Evolutionary conservation across 2,329 filamentous ascomycete species (phyloP).

Genomic region (Anisogramma anomala): DNA sequence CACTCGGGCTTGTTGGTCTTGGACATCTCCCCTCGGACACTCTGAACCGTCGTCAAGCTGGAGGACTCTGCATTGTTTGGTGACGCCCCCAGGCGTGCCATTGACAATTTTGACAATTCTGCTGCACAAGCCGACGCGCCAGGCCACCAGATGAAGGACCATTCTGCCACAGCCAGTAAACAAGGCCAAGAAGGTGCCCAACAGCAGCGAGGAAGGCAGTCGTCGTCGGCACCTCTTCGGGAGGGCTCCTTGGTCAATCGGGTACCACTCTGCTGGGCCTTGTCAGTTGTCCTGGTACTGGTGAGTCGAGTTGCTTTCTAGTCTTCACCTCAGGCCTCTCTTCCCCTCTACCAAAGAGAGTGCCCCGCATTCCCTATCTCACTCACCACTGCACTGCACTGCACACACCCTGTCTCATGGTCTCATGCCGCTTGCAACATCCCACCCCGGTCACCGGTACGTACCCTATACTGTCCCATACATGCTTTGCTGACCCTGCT

Average conservation of each 20-base stretch:
- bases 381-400: constrained; percentile 8
- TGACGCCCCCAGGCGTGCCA: constrained; percentile 21
- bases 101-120: constrained; percentile 18
- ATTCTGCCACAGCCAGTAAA: not conserved
- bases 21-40: too few species aligned
- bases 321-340: too few species aligned
- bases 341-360: constrained; percentile 9
- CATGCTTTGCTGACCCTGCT: constrained; percentile 22
- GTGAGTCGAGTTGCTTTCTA: constrained; percentile 22
- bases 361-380: constrained; percentile 15
- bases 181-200: constrained; percentile 14
- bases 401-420: not conserved
- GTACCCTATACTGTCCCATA: not conserved
- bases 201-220: constrained; percentile 1
- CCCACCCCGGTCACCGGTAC: not conserved
- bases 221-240: not conserved
- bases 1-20: too few species aligned
- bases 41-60: constrained; percentile 18
- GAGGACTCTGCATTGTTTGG: constrained; percentile 11
- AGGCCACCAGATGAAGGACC: constrained; percentile 12
- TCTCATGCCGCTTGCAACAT: constrained; percentile 2
- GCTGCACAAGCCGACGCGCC: constrained; percentile 12
- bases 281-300: constrained; percentile 21
- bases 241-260: constrained; percentile 15
- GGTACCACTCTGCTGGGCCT: constrained; percentile 22